Base-by-base conservation (phyloP, 73 alveolate genomes). In the Paramecium tetraurelia region DNA sequence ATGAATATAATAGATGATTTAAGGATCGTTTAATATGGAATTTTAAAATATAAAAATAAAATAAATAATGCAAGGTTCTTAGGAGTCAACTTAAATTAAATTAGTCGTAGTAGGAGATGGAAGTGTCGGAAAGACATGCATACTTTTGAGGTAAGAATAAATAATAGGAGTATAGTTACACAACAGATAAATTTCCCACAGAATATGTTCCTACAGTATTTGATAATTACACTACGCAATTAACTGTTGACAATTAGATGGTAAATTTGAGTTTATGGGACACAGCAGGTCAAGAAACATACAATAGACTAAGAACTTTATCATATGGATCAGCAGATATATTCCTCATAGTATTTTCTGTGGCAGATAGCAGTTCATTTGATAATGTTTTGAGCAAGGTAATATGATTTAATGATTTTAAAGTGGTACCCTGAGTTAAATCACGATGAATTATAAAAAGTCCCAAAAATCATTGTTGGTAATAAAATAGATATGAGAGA, bases 261-360 rank as follows among this genome's bases (percentile, higher is more conserved):
- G 85, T 95, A 36, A 92, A 76, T 14, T 95, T 95, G 12, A 86
- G 95, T 21, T 58, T 95, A 9, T 95, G 98, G 97, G 98, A 95
- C 38, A 95, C 98, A 50, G 97, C 97, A 27, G 98, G 98, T 14
- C 86, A 94, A 68, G 98, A 95, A 48, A 96, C 95, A 63, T 95
- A 95, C 40, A 96, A 95, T 31, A 92, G 97, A 58, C 87, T 95
- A 31, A 63, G 98, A 87, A 92, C 98, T 14, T 93, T 95, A 53
- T 68, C 93, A 69, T 95, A 95, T 92, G 95, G 97, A 44, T 89
- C 85, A 22, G 86, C 98, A n/a, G 98, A 95, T 95, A 94, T 95
- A 8, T 95, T 95, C 92, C 70, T 95, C 16, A 88, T 95, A 20
- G 93, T 93, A 46, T 95, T 95, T 92, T 95, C 97, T 31, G 88